These are phyloP conservation scores for Mycena capillaripes DNA, from an alignment of 768 basidiomycete species.

Conservation along the genomic window DNA sequence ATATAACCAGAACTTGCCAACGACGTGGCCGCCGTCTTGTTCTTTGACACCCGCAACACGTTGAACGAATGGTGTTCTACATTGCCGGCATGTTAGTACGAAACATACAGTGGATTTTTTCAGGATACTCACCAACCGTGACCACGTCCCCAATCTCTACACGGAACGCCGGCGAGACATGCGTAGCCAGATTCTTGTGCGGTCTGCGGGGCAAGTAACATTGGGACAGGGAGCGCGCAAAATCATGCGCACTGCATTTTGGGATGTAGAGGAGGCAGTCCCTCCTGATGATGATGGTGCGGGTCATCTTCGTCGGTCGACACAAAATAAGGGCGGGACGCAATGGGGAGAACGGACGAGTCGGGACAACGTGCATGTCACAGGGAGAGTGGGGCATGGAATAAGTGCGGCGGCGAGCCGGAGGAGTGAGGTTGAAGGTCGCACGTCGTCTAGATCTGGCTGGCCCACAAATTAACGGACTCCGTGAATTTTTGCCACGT, in stretches of 20 bases:
- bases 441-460: no score
- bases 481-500: no score
- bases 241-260: constrained; percentile 91
- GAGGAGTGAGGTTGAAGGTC: no score
- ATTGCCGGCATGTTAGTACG: constrained; percentile 62
- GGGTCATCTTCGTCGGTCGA: constrained; percentile 99
- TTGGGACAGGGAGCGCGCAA: not conserved
- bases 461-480: no score
- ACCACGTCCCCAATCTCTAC: constrained; percentile 94
- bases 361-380: no score
- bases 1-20: constrained; percentile 98
- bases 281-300: constrained; percentile 96
- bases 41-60: constrained; percentile 95
- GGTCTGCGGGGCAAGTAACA: constrained; percentile 67
- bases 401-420: no score
- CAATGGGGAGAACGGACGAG: no score
- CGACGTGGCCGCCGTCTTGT: constrained; percentile 90
- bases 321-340: no score
- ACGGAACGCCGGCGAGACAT: constrained; percentile 99
- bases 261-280: constrained; percentile 97
- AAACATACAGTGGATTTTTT: no score
- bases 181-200: constrained; percentile 99
- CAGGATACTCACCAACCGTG: constrained; percentile 85
- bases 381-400: no score
- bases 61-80: constrained; percentile 99